These are phyloP conservation scores for Chlorella variabilis DNA, from an alignment of 163 green algal genomes.

Conservation along the genomic window DNA sequence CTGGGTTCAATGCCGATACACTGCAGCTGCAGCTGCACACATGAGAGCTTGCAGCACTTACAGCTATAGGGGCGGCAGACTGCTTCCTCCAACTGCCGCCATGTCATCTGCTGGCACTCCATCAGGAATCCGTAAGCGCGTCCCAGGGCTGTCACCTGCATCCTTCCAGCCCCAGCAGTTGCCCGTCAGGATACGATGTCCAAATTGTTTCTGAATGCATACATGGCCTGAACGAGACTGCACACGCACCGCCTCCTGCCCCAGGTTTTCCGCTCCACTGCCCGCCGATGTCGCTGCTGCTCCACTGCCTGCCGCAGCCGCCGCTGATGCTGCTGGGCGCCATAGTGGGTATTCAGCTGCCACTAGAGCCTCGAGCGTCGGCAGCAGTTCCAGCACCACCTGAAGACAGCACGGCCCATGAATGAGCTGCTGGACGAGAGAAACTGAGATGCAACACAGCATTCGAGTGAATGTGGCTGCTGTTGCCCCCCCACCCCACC, in stretches of 20 bases:
- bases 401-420: too few species aligned
- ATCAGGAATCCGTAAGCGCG: slow-evolving; percentile 35
- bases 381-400: slow-evolving; percentile 13
- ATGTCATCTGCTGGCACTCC: slow-evolving; percentile 5
- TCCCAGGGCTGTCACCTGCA: slow-evolving; percentile 37
- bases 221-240: too few species aligned
- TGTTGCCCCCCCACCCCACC: background rate
- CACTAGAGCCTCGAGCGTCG: slow-evolving; percentile 37
- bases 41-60: too few species aligned
- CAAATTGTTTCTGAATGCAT: too few species aligned
- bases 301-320: background rate
- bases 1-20: too few species aligned
- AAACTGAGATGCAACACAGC: background rate
- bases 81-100: slow-evolving; percentile 24
- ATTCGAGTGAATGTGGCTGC: background rate
- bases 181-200: too few species aligned
- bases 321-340: background rate
- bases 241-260: slow-evolving; percentile 5
- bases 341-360: slow-evolving; percentile 32
- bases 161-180: too few species aligned
- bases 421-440: background rate
- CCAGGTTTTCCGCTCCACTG: background rate
- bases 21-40: too few species aligned
- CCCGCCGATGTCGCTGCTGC: background rate
- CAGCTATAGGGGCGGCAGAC: slow-evolving; percentile 3